A percentile compares a stretch with the other conserved stretches of the same genome.
phyloP scores from a whole-genome alignment of 495 filamentous ascomycete species.

The Xylaria sp. region DNA sequence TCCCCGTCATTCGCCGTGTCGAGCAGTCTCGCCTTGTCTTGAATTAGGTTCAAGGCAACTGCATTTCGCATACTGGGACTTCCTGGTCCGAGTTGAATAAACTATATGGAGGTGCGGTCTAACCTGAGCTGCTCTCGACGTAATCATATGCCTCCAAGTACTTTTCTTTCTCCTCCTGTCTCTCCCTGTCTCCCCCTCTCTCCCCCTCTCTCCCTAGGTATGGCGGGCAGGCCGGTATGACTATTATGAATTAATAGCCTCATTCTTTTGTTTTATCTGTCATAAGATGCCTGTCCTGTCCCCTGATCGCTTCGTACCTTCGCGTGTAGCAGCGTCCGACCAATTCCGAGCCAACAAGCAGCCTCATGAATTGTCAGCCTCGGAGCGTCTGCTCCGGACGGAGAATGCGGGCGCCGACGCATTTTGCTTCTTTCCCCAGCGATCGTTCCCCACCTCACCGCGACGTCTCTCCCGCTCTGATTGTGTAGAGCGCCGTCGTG shows the following conservation, averaged over 20 bases:
- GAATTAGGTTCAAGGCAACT: slow-evolving; percentile 2
- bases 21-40: background rate
- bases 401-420: slow-evolving; percentile 67
- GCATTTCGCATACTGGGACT: background rate
- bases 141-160: slow-evolving; percentile 14
- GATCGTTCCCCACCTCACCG: slow-evolving; percentile 44
- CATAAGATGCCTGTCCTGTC: slow-evolving; percentile 41
- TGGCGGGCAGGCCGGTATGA: slow-evolving; percentile 15
- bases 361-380: slow-evolving; percentile 62
- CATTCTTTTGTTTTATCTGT: slow-evolving; percentile 40
- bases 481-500: slow-evolving; percentile 40
- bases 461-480: slow-evolving; percentile 42
- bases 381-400: slow-evolving; percentile 68
- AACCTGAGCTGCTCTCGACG: background rate
- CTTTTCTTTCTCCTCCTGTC: slow-evolving; percentile 16
- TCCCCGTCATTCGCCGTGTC: background rate
- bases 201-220: slow-evolving; percentile 31
- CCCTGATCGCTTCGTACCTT: slow-evolving; percentile 76
- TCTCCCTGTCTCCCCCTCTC: background rate
- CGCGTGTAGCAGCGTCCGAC: slow-evolving; percentile 55
- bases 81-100: background rate
- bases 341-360: slow-evolving; percentile 71
- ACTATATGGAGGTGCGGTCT: too few relatives aligned
- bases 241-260: slow-evolving; percentile 37
- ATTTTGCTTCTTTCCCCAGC: slow-evolving; percentile 61